Conservation (phyloP, 352 stramenopile genomes). For the Pythium phragmitis region DNA sequence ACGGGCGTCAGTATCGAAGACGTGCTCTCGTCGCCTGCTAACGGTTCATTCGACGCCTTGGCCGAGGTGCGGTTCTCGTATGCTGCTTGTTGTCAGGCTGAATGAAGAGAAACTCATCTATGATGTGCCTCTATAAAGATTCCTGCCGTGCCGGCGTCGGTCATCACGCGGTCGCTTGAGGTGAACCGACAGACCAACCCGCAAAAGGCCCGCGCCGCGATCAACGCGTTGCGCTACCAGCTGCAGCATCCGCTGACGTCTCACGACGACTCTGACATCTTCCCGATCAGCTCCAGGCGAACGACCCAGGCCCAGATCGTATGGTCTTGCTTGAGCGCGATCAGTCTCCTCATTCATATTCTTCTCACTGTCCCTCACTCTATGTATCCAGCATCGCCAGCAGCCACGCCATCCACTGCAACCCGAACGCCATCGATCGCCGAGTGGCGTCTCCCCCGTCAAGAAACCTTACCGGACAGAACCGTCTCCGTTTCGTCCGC, state of each 20-base stretch:
- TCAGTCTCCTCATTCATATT: neutral
- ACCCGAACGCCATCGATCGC: conserved; percentile 7
- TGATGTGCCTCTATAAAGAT: conserved; percentile 24
- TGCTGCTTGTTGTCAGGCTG: neutral
- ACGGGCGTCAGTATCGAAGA: conserved; percentile 76
- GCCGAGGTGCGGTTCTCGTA: conserved; percentile 33
- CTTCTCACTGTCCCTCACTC: neutral
- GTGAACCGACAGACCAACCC: conserved; percentile 30
- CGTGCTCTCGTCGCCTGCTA: conserved; percentile 25
- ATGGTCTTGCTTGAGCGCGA: conserved; percentile 1
- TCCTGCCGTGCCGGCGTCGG: conserved; percentile 47
- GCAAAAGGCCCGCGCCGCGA: conserved; percentile 52
- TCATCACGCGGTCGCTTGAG: conserved; percentile 54
- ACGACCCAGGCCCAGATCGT: conserved; percentile 55
- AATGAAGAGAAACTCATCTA: neutral
- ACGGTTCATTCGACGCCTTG: neutral
- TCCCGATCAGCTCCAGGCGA: conserved; percentile 43
- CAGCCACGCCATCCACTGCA: conserved; percentile 35
- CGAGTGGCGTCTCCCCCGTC: conserved; percentile 1
- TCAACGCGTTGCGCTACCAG: conserved; percentile 76
- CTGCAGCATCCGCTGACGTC: conserved; percentile 77
- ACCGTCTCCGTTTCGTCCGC: conserved; percentile 16
- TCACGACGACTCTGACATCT: conserved; percentile 68
- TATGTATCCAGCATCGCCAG: conserved; percentile 44
- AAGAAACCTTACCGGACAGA: conserved; percentile 19